Conservation (phyloP, 2,329 filamentous ascomycete genomes). For the Xylariales sp. region DNA sequence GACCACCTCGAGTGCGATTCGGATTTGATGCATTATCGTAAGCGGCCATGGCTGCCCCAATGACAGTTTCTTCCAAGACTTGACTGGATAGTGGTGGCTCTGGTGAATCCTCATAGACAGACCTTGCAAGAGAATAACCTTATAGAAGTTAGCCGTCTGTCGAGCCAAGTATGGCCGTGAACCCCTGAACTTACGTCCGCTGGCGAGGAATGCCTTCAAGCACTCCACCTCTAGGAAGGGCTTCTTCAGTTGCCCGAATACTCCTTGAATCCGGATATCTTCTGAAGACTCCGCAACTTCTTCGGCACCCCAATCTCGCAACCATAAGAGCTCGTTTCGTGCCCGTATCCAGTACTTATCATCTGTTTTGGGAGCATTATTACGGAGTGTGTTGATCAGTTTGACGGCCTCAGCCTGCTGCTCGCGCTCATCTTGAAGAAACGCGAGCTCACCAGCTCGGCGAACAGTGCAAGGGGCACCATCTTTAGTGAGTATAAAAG, state of each 20-base stretch:
- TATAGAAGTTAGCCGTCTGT: slow-evolving; percentile 15
- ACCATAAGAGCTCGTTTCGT: slow-evolving; percentile 65
- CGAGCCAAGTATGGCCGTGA: not conserved
- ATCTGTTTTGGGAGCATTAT: slow-evolving; percentile 50
- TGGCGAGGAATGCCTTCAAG: slow-evolving; percentile 61
- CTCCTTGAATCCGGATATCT: slow-evolving; percentile 36
- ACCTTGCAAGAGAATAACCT: slow-evolving; percentile 61
- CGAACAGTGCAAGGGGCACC: slow-evolving; percentile 48
- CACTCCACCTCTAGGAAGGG: slow-evolving; percentile 67
- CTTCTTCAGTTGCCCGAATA: slow-evolving; percentile 55
- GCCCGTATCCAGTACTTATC: slow-evolving; percentile 60
- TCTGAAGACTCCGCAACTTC: slow-evolving; percentile 24
- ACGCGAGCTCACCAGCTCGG: slow-evolving; percentile 56
- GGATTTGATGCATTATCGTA: slow-evolving; percentile 83
- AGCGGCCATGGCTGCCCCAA: slow-evolving; percentile 60
- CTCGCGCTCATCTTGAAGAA: slow-evolving; percentile 59
- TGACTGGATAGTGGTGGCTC: slow-evolving; percentile 44
- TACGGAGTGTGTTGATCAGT: slow-evolving; percentile 50
- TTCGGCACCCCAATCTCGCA: slow-evolving; percentile 65
- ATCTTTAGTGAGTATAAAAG: slow-evolving; percentile 48
- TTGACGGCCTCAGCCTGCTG: slow-evolving; percentile 57
- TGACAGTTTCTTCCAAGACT: slow-evolving; percentile 55
- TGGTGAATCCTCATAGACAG: slow-evolving; percentile 52
- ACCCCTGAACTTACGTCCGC: slow-evolving; percentile 46
- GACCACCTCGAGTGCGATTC: slow-evolving; percentile 68